Conservation (phyloP, 2,329 filamentous ascomycete species). For the Penicillium brasilianum region DNA sequence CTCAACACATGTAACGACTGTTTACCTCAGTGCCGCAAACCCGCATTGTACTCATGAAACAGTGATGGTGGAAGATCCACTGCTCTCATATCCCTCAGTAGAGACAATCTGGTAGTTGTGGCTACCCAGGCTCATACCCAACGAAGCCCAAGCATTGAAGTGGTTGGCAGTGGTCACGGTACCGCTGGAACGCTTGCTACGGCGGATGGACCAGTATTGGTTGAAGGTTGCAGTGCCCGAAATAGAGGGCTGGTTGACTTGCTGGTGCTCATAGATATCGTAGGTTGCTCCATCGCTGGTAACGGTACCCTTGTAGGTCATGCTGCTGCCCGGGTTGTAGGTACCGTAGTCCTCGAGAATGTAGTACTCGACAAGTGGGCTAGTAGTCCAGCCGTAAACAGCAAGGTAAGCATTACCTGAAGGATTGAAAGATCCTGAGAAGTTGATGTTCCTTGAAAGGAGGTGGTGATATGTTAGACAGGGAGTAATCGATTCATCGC, state of each 20-base stretch:
- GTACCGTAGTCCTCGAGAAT: conserved; percentile 43
- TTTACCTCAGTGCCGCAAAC: not conserved
- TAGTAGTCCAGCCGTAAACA: conserved; percentile 50
- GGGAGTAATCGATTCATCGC: not conserved
- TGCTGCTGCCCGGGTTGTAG: conserved; percentile 39
- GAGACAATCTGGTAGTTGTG: conserved; percentile 51
- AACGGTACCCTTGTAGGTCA: conserved; percentile 42
- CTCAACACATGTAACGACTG: not conserved
- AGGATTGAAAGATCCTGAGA: conserved; percentile 37
- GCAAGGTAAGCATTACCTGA: conserved; percentile 42
- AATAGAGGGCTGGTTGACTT: conserved; percentile 48
- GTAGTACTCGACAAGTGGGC: conserved; percentile 46
- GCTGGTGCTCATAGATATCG: conserved; percentile 45
- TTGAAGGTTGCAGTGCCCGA: conserved; percentile 48
- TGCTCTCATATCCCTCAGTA: conserved; percentile 51
- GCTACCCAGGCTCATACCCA: conserved; percentile 40
- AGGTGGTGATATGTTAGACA: not conserved
- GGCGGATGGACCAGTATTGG: conserved; percentile 52
- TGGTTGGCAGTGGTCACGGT: conserved; percentile 45
- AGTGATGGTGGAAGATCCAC: conserved; percentile 45
- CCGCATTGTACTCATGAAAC: conserved; percentile 36
- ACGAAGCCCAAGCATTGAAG: conserved; percentile 42
- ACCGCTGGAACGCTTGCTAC: conserved; percentile 40
- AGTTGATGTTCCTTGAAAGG: conserved; percentile 34
- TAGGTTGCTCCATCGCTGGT: conserved; percentile 45